phyloP scores from a whole-genome alignment of 352 stramenopile genomes.

The Pythium myriotylum region DNA sequence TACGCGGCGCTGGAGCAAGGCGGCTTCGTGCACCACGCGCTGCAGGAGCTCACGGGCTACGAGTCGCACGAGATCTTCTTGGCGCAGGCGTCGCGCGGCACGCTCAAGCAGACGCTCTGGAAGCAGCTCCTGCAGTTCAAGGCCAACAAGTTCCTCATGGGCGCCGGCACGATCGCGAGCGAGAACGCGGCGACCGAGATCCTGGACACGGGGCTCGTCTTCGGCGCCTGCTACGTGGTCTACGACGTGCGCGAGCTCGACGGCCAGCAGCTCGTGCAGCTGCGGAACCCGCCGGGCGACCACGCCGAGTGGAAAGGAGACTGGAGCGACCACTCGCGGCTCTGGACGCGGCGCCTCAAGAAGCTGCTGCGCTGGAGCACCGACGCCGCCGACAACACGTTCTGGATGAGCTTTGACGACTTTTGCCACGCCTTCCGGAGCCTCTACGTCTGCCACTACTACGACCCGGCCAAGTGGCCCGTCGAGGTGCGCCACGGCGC shows the following conservation, averaged over 20 bases:
- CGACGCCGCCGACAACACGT: conserved; percentile 89
- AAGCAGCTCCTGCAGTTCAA: conserved; percentile 86
- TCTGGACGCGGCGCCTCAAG: conserved; percentile 91
- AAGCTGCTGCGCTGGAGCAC: conserved; percentile 66
- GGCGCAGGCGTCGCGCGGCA: conserved; percentile 74
- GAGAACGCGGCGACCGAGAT: conserved; percentile 88
- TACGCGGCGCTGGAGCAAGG: conserved; percentile 85
- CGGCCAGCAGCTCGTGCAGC: conserved; percentile 83
- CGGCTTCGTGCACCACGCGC: conserved; percentile 90
- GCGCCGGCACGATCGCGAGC: conserved; percentile 84
- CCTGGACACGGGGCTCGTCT: conserved; percentile 89
- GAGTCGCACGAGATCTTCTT: conserved; percentile 91
- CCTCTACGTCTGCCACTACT: conserved; percentile 92
- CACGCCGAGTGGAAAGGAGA: conserved; percentile 93
- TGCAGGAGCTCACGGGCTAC: conserved; percentile 87
- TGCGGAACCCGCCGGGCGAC: conserved; percentile 93
- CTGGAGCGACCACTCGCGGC: conserved; percentile 90
- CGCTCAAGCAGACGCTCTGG: conserved; percentile 90
- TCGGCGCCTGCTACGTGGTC: conserved; percentile 91
- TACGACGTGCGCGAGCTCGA: conserved; percentile 90
- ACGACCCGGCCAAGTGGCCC: conserved; percentile 88
- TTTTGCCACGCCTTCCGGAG: conserved; percentile 91
- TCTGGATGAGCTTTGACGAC: conserved; percentile 96
- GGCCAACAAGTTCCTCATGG: conserved; percentile 90
- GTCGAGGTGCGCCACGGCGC: conserved; percentile 41